phyloP scores from a whole-genome alignment of 2,329 filamentous ascomycete genomes.

The Diaporthe capsici region DNA sequence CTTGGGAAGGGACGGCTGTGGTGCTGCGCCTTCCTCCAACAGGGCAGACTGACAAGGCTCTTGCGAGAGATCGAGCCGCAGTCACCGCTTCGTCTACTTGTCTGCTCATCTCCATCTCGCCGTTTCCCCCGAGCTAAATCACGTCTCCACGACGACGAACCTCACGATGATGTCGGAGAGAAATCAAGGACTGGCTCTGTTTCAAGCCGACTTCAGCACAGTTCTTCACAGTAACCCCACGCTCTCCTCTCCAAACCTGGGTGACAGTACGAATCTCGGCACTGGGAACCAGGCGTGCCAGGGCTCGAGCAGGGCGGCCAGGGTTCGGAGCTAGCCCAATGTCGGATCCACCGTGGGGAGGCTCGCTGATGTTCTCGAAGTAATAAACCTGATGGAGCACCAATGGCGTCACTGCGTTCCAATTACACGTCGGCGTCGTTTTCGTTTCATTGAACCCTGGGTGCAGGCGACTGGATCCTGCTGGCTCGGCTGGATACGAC shows the following conservation, averaged over 20 bases:
- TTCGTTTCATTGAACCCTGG: slow-evolving; percentile 22
- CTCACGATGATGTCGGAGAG: neutral
- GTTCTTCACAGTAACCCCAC: neutral
- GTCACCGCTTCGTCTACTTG: neutral
- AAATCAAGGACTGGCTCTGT: neutral
- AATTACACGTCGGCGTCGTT: neutral
- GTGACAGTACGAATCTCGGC: slow-evolving; percentile 5
- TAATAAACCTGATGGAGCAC: slow-evolving; percentile 28
- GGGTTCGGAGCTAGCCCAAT: slow-evolving; percentile 3
- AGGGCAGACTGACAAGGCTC: slow-evolving; percentile 4
- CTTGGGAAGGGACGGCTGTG: neutral
- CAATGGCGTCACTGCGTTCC: slow-evolving; percentile 35
- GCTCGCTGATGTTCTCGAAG: slow-evolving; percentile 36
- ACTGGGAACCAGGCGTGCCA: neutral
- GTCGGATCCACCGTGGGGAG: slow-evolving; percentile 22
- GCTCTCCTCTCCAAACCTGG: neutral
- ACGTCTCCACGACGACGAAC: slow-evolving; percentile 40
- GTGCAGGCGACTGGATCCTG: slow-evolving; percentile 21
- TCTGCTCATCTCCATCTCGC: slow-evolving; percentile 3
- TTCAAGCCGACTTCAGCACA: neutral
- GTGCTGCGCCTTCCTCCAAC: slow-evolving; percentile 7
- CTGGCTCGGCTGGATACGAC: slow-evolving; percentile 30
- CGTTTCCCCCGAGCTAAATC: slow-evolving; percentile 5
- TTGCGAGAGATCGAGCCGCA: neutral
- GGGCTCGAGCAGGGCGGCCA: neutral